Base-by-base conservation (phyloP, 441 rosid species). In the Capsella rubella region DNA sequence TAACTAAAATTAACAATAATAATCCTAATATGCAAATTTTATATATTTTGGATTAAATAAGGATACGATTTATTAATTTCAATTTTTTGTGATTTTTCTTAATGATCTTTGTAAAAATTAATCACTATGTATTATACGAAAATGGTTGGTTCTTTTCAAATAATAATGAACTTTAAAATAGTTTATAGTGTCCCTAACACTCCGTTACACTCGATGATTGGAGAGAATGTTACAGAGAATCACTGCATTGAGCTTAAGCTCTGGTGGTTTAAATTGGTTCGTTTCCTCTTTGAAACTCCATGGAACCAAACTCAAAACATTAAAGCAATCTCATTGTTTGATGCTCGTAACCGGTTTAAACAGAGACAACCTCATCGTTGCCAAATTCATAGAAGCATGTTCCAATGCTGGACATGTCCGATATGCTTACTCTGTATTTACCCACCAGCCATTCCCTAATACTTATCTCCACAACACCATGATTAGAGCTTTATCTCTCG, bases 241-340 rank as follows among this genome's bases (percentile, higher is more conserved):
- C 27, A 64, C 6, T 43, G 14, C 65, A n/a, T 7, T 55, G 18
- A 64, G n/a, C 49, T 32, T 43, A 27, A 64, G 50, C 67, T 40
- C 51, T 6, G 50, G n/a, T 28, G 50, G 8, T 28, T 35, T 4
- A 63, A 32, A 63, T 4, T 39, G 75, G 66, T 70, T 73, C 15
- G 9, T 62, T 40, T n/a, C 74, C 25, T 66, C 52, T 45, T 65
- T 85, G 58, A 78, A 80, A 8, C 31, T 53, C 7, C 76, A 65
- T 34, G 88, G 87, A 78, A 64, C 76, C 14, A 80, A 81, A 64
- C 73, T 86, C 61, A 79, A 64, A 62, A 86, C 81, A 78, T 25
- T 89, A n/a, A 78, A 81, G 49, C 86, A 79, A 71, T 55, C 80
- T 15, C 97, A 90, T 12, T 89, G 82, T 9, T 82, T 55, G 58